These are phyloP conservation scores for Ogataea pini DNA, from an alignment of 805 yeast genomes.

Conservation along the genomic window DNA sequence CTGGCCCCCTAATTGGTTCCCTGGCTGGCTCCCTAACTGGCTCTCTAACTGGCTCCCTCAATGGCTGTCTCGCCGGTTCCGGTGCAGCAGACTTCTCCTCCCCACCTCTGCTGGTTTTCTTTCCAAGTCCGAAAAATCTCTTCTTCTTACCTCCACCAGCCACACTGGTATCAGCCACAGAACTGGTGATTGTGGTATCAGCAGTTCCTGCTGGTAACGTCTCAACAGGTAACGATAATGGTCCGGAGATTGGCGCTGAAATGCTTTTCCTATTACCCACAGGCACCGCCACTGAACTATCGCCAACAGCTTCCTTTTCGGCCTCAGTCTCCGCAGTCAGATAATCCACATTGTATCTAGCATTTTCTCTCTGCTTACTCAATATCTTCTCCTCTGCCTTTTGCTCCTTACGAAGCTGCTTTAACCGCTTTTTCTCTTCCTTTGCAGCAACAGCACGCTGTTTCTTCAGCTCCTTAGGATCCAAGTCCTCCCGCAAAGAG, in stretches of 20 bases:
- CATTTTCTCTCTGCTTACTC: conserved; percentile 29
- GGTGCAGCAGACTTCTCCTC: no score
- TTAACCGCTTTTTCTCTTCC: conserved; percentile 25
- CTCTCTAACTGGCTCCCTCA: no score
- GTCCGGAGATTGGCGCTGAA: background rate
- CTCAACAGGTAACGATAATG: background rate
- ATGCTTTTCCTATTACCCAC: background rate
- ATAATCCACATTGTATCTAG: conserved; percentile 21
- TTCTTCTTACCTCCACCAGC: conserved; percentile 3
- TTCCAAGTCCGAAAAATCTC: conserved; percentile 14
- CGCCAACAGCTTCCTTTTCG: conserved; percentile 2
- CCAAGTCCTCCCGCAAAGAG: conserved; percentile 29
- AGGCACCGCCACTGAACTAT: conserved; percentile 7
- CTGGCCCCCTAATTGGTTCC: no score
- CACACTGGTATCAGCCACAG: conserved; percentile 2
- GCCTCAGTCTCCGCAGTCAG: conserved; percentile 5
- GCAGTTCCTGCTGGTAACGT: background rate
- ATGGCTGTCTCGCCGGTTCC: no score
- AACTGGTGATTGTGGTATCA: background rate
- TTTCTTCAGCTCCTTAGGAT: conserved; percentile 19
- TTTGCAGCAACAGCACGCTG: conserved; percentile 19
- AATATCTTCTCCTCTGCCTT: conserved; percentile 26
- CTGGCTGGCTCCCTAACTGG: no score
- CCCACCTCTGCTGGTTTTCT: background rate
- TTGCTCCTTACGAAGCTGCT: conserved; percentile 25